Base-by-base conservation (phyloP, 2,329 filamentous ascomycete genomes). In the Coleophoma cylindrospora region DNA sequence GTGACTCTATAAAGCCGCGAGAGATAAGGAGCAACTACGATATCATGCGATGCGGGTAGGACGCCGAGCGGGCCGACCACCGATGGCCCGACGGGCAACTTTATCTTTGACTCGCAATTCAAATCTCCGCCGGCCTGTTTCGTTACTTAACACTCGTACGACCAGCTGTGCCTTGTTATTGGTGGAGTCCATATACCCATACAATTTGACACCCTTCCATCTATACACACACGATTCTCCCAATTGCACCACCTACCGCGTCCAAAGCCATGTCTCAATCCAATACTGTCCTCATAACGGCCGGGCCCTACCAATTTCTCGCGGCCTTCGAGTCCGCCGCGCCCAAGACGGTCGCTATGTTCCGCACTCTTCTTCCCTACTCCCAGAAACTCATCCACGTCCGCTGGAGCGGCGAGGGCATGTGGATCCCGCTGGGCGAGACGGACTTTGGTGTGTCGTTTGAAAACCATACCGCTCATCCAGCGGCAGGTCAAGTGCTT, bases 371-470 rank as follows among this genome's bases (percentile, higher is more conserved):
- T 8, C 54, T 62, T 14, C 60, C 60, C 17, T 62, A 62, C 32
- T 44, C 17, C 10, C 58, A 62, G 41, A 60, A 60, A 33, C 32
- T 61, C 9, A 62, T 62, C 40, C 60, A 62, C 47, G 58, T 59
- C 5, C 60, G 60, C 45, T 62, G 60, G 60, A 57, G 54, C 22
- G 60, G 60, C 9, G 58, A 62, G 50, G 58, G 49, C 2, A 41
- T 61, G 47, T 62, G 60, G 60, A 61, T 61, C 41, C 57, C 60
- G 6, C 46, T 62, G 9, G 60, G 60, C 11, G 57, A 60, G 21
- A 57, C 49, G 1, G 40, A 60, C 13, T 60, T 60, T 27, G 53
- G 49, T 6, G 40, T 61, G 9, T 47, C 57, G 3, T 60, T 55
- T 38, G 60, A 62, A 21, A 61, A 61, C 36, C 57, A 61, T 36